Conservation (phyloP, 495 filamentous ascomycete species). For the Podospora bellae-mahoneyi region DNA sequence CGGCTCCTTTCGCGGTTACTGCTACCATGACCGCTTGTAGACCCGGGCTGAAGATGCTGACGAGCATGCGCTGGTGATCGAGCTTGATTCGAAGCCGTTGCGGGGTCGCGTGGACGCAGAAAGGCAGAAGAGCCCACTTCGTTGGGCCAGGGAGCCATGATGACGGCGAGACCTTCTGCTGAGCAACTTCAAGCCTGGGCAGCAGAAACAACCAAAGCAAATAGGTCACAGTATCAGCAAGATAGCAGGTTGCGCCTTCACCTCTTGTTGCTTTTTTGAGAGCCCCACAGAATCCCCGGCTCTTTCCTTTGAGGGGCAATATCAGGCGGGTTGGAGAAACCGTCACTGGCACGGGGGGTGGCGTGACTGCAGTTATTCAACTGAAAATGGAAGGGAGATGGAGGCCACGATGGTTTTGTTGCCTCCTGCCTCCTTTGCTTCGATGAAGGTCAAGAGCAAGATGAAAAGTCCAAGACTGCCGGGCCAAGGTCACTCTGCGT, state of each 20-base stretch:
- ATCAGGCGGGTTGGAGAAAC: neutral
- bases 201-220: neutral
- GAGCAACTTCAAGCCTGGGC: neutral
- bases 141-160: constrained; percentile 30
- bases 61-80: constrained; percentile 6
- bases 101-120: constrained; percentile 17
- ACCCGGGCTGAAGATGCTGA: neutral
- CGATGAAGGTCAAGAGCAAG: neutral
- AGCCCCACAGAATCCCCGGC: neutral
- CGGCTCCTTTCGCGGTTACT: constrained; percentile 9
- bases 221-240: constrained; percentile 1
- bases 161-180: constrained; percentile 11
- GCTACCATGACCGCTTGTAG: constrained; percentile 1
- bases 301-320: neutral
- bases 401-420: neutral
- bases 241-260: neutral
- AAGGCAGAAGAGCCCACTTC: constrained; percentile 21
- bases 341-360: neutral
- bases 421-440: neutral
- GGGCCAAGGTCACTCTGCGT: constrained; percentile 3
- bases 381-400: neutral
- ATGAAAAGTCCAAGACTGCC: neutral
- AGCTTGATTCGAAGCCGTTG: constrained; percentile 3
- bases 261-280: neutral
- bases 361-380: neutral